Base-by-base conservation (phyloP, 2,329 filamentous ascomycete species). In the Penicillium glabrum region DNA sequence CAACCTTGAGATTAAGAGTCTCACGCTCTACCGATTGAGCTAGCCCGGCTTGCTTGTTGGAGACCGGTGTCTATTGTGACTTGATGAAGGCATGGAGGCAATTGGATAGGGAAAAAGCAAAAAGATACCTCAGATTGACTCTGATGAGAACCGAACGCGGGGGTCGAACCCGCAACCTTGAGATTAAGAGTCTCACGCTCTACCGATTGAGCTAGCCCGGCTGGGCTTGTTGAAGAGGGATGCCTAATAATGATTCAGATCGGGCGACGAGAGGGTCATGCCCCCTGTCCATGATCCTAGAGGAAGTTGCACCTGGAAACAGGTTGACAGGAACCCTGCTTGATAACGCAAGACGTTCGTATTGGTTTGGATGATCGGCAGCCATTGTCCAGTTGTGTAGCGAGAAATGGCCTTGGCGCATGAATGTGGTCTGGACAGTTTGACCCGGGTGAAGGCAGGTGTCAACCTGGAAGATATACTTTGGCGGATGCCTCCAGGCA, bases 1-100 rank as follows among this genome's bases (percentile, higher is more conserved):
- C 69, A 73, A 65, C 70, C 69, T 72, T 73, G 71, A 71, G 73
- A 72, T 73, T 77, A 80, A 79, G 75, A 80, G 76, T 76, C 77
- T 77, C 77, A 80, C 73, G 74, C 73, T 76, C 73, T 79, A 76
- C 71, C 77, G 76, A 79, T 79, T 80, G 77, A 79, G 77, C 77
- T 79, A 79, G 74, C 76, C 76, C 71, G 72, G 77, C 77, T 62
- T 55, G 46, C 55, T 60, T 43, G 57, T 57, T 55, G 54, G 46
- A 59, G 49, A 41, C 4, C 5, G 13, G 48, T 4, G 16, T 11
- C n/a, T 7, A 37, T 21, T 41, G 13, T 9, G 13, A 21, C 48
- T 9, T 5, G 3, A 23, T 41, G 39, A 23, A 41, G 24, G 11
- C n/a, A 19, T 5, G n/a, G 5, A 19, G n/a, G n/a, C 44, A 24